These are phyloP conservation scores for Chenopodium suecicum DNA, from an alignment of 148 eudicot genomes.

Conservation along the genomic window DNA sequence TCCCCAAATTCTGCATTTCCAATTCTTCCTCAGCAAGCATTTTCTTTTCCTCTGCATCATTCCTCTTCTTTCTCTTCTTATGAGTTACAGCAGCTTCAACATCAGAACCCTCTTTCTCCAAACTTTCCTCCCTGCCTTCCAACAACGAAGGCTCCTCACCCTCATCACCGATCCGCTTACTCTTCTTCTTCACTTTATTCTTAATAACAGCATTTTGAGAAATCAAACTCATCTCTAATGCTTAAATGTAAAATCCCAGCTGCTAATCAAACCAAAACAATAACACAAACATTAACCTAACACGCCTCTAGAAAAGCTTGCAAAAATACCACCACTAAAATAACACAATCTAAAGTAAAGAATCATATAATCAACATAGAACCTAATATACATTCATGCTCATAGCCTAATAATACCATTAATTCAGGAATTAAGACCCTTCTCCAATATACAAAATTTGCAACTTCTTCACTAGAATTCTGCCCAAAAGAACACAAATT, in stretches of 20 bases:
- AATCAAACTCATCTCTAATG: slow-evolving; percentile 59
- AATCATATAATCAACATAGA: not conserved
- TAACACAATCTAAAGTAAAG: not conserved
- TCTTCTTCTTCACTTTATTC: slow-evolving; percentile 45
- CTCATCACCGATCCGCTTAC: slow-evolving; percentile 42
- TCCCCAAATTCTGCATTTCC: slow-evolving; percentile 68
- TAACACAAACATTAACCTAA: not conserved
- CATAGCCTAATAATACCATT: too few relatives aligned
- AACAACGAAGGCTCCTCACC: slow-evolving; percentile 31
- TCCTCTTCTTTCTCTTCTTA: slow-evolving; percentile 58
- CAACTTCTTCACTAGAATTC: too few relatives aligned
- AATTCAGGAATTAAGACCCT: too few relatives aligned
- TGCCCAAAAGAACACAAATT: too few relatives aligned
- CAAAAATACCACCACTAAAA: too few relatives aligned
- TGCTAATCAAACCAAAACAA: slow-evolving; percentile 17
- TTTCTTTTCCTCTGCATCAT: slow-evolving; percentile 33
- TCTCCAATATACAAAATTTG: too few relatives aligned
- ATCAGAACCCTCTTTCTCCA: slow-evolving; percentile 31
- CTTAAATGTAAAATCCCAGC: slow-evolving; percentile 7
- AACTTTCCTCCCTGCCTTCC: slow-evolving; percentile 30
- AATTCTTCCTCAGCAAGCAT: slow-evolving; percentile 44
- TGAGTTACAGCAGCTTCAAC: slow-evolving; percentile 1
- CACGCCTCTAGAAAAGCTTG: too few relatives aligned
- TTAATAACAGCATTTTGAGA: slow-evolving; percentile 62
- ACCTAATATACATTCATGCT: not conserved